These are phyloP conservation scores for Metschnikowia corniflorae DNA, from an alignment of 805 yeast genomes.

Conservation along the genomic window DNA sequence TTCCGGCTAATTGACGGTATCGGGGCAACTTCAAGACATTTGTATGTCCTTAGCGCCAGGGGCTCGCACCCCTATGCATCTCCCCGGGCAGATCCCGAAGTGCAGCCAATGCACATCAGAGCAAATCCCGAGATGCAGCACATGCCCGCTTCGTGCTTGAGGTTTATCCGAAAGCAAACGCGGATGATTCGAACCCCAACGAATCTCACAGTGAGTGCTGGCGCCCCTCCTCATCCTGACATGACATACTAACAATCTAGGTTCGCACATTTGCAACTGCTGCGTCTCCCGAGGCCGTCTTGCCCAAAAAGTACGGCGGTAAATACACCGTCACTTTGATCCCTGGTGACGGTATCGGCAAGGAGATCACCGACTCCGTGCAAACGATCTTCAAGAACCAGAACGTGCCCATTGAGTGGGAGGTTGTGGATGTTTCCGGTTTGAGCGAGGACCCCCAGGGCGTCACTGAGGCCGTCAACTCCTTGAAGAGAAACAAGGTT, in stretches of 20 bases:
- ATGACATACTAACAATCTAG: constrained; percentile 32
- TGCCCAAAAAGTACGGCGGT: constrained; percentile 93
- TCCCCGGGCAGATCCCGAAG: no score
- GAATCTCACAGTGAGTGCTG: no score
- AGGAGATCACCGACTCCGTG: constrained; percentile 92
- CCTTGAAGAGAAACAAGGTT: constrained; percentile 92
- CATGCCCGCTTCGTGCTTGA: no score
- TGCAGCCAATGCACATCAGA: no score
- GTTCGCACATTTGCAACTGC: constrained; percentile 52
- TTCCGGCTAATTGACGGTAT: no score
- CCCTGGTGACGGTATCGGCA: constrained; percentile 98
- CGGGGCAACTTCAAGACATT: no score
- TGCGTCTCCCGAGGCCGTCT: constrained; percentile 56
- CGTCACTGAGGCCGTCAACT: constrained; percentile 81
- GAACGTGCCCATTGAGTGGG: constrained; percentile 92
- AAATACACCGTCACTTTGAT: constrained; percentile 89
- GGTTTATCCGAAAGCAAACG: no score
- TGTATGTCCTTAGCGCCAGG: no score
- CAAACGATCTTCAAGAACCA: constrained; percentile 83
- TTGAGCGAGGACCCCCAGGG: constrained; percentile 41
- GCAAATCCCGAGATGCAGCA: no score
- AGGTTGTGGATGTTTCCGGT: constrained; percentile 47
- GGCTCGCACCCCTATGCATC: no score
- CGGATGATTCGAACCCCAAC: no score
- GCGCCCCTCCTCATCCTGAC: neutral